Percentiles rank a stretch among this genome's conserved stretches.
Conservation (phyloP, 768 basidiomycete species). For the Boletus insuetus region DNA sequence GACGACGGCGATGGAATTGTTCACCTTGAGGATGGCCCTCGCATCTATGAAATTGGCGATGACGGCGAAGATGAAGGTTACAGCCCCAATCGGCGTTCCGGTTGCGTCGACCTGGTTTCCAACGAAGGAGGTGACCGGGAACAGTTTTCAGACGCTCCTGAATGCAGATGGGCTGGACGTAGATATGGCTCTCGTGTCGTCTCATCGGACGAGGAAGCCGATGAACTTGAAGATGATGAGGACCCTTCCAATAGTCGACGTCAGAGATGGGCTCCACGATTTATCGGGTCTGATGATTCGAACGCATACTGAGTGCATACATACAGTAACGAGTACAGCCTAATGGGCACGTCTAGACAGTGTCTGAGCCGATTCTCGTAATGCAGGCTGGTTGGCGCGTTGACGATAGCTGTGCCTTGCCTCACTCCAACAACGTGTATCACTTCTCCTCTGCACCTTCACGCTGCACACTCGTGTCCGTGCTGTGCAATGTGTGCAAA, state of each 20-base stretch:
- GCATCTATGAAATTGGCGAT: constrained; percentile 26
- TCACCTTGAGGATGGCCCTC: constrained; percentile 6
- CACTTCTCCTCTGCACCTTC: constrained; percentile 14
- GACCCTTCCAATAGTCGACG: not conserved
- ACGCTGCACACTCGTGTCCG: constrained; percentile 32
- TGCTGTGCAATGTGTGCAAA: constrained; percentile 22
- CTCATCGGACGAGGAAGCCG: constrained; percentile 22
- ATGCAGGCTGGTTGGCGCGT: constrained; percentile 7
- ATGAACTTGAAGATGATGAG: not conserved
- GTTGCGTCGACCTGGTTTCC: constrained; percentile 2
- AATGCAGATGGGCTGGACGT: not conserved
- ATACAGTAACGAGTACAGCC: too few species aligned
- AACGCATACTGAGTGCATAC: constrained; percentile 13
- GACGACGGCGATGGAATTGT: constrained; percentile 40
- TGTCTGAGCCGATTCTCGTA: not conserved
- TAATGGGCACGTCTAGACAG: too few species aligned
- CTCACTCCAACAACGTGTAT: constrained; percentile 30
- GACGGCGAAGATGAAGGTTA: constrained; percentile 11
- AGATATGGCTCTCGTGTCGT: not conserved
- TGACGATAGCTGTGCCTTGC: not conserved
- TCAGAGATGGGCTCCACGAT: not conserved
- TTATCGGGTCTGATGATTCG: constrained; percentile 25
- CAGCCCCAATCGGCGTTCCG: not conserved
- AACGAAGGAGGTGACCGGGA: constrained; percentile 12
- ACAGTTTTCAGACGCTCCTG: not conserved